Base-by-base conservation (phyloP, 208 protist genomes). In the Acanthamoeba triangularis region DNA sequence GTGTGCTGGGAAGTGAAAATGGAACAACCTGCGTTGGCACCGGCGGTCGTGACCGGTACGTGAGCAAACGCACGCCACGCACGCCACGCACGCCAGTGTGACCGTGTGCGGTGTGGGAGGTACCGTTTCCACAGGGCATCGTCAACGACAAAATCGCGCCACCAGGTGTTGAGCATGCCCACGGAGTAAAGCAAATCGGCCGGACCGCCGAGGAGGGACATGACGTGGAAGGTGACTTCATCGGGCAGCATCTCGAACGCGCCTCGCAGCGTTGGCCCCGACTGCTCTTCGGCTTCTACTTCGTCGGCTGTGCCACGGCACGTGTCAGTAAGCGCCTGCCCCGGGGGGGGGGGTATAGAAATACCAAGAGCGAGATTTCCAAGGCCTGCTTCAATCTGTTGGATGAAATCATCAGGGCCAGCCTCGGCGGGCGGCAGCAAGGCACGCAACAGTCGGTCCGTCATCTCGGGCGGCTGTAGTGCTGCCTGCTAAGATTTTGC, bases 171-270 rank as follows among this genome's bases (percentile, higher is more conserved):
- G 33, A 93, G 61, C 87, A 93, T 47, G 30, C 56, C 49, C 87
- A 93, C 44, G 1, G 87, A 63, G n/a, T 30, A 72, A 8, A 93
- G 37, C 87, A 93, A n/a, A 28, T 93, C 87, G 23, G 59, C 37
- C 23, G 87, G 56, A 8, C 37, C 87, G 47, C 61, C 56, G 25
- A 93, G 61, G 37, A 93, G 76, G 28, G 87, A 93, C 56, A 93
- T 63, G 87, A 93, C 14, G 87, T 74, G 87, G 37, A 93, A 74
- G 18, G 52, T 93, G 28, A 93, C 49, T n/a, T 93, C 87, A 33
- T 93, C 87, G 33, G 87, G 87, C 52, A 93, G 87, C 87, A 18
- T 16, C 87, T 76, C 56, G 37, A 93, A 93, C 8, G 52, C 41
- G 28, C 80, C 80, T 56, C 47, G 69, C 69, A 8, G 69, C 69